These are phyloP conservation scores for Paraphoma sp. DNA, from an alignment of 2,329 filamentous ascomycete species.

Conservation along the genomic window DNA sequence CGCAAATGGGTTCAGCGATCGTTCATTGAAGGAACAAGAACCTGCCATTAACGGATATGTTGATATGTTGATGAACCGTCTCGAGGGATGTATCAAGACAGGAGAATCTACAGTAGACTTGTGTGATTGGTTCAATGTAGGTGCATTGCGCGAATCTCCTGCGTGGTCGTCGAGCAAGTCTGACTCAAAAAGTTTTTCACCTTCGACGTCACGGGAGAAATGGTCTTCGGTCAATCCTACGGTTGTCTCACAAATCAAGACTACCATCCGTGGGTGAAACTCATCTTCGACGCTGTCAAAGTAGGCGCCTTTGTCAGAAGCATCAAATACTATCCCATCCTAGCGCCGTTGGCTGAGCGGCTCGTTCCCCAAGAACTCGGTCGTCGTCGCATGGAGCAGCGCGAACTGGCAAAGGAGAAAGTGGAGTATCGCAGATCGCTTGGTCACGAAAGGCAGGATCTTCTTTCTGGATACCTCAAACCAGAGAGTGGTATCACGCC, in stretches of 20 bases:
- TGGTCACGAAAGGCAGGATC: conserved; percentile 22
- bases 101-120: conserved; percentile 19
- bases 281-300: conserved; percentile 24
- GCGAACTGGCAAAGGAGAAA: conserved; percentile 15
- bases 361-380: conserved; percentile 11
- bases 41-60: conserved; percentile 45
- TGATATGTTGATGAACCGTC: conserved; percentile 42
- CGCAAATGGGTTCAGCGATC: conserved; percentile 48
- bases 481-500: conserved; percentile 13
- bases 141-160: conserved; percentile 25
- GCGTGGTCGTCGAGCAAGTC: not conserved
- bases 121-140: conserved; percentile 34
- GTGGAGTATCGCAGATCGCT: conserved; percentile 23
- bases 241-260: conserved; percentile 17
- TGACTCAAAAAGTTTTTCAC: not conserved
- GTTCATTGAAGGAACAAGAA: conserved; percentile 46
- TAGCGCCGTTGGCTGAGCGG: conserved; percentile 9
- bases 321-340: conserved; percentile 13
- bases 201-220: conserved; percentile 20
- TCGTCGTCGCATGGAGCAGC: conserved; percentile 13
- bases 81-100: conserved; percentile 32
- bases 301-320: conserved; percentile 3
- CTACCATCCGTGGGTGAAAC: conserved; percentile 38
- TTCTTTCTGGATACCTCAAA: conserved; percentile 43
- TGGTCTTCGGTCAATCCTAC: conserved; percentile 39